Conservation (phyloP, 2,329 filamentous ascomycete species). For the Aplosporella prunicola region DNA sequence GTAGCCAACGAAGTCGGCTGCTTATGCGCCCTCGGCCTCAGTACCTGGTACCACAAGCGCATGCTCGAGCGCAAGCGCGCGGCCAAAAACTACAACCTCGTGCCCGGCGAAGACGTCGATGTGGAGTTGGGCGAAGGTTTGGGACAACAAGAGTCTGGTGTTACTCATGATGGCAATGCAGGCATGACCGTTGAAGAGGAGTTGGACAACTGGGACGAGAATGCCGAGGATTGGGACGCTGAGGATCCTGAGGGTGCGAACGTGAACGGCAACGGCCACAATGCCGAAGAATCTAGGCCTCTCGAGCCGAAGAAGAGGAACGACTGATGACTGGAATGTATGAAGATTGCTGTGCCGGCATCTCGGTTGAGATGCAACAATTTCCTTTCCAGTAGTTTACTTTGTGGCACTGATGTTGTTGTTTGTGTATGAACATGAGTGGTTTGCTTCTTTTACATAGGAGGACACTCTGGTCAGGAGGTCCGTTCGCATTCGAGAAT, state of each 20-base stretch:
- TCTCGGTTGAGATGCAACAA: no score
- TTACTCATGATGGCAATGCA: slow-evolving; percentile 34
- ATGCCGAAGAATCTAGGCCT: not conserved
- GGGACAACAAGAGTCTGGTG: slow-evolving; percentile 53
- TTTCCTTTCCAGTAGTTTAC: no score
- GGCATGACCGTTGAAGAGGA: slow-evolving; percentile 57
- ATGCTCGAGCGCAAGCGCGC: slow-evolving; percentile 83
- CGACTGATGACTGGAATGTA: no score
- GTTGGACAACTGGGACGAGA: slow-evolving; percentile 91
- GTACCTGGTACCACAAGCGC: slow-evolving; percentile 86
- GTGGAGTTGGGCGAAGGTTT: slow-evolving; percentile 64
- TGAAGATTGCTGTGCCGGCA: no score
- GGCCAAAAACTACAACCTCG: slow-evolving; percentile 65
- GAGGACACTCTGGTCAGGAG: no score
- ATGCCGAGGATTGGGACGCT: slow-evolving; percentile 59
- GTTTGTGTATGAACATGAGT: no score
- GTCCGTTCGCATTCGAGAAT: no score
- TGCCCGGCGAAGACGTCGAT: slow-evolving; percentile 53
- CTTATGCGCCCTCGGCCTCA: slow-evolving; percentile 59
- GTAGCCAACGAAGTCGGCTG: slow-evolving; percentile 80
- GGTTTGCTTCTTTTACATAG: no score
- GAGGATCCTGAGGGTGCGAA: slow-evolving; percentile 34
- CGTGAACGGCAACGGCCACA: slow-evolving; percentile 14
- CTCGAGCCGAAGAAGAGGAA: no score
- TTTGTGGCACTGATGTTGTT: no score